Evolutionary conservation across 352 stramenopile genomes (phyloP).

Genomic region (Phytophthora brassicae): DNA sequence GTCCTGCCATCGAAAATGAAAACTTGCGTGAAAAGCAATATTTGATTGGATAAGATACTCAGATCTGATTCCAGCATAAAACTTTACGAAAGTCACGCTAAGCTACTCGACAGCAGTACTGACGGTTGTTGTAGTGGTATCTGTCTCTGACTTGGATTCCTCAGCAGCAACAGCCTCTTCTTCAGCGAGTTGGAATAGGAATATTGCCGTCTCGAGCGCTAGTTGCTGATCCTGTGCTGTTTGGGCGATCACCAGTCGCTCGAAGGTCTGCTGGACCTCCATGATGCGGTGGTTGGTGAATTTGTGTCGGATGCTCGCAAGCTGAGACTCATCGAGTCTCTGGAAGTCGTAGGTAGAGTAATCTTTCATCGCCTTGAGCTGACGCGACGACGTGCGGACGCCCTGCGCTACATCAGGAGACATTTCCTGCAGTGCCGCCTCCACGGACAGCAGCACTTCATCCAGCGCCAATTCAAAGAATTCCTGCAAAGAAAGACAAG

Average conservation of each 20-base stretch:
- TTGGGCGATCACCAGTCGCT: slow-evolving; percentile 60
- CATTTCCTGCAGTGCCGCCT: slow-evolving; percentile 57
- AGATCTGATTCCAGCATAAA: slow-evolving; percentile 41
- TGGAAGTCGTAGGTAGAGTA: slow-evolving; percentile 50
- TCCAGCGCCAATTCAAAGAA: slow-evolving; percentile 73
- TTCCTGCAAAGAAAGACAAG: slow-evolving; percentile 32
- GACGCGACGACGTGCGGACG: slow-evolving; percentile 40
- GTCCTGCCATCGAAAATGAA: slow-evolving; percentile 33
- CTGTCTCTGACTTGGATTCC: slow-evolving; percentile 1
- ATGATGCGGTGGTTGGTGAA: slow-evolving; percentile 66
- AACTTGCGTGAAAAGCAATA: slow-evolving; percentile 8
- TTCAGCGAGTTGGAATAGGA: slow-evolving; percentile 68
- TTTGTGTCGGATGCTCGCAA: slow-evolving; percentile 44
- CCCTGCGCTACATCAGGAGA: slow-evolving; percentile 52
- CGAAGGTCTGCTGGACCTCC: slow-evolving; percentile 68
- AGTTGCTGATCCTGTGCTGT: slow-evolving; percentile 49
- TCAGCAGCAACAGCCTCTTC: slow-evolving; percentile 28
- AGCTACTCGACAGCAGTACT: slow-evolving; percentile 14
- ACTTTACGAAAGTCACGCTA: slow-evolving; percentile 16
- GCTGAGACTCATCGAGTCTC: slow-evolving; percentile 44
- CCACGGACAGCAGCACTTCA: slow-evolving; percentile 56
- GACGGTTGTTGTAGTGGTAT: slow-evolving; percentile 15
- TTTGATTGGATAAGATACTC: slow-evolving; percentile 1
- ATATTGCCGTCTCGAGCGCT: slow-evolving; percentile 59
- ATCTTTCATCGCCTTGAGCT: slow-evolving; percentile 59